Conservation (phyloP, 805 yeast species). For the Brettanomyces bruxellensis region DNA sequence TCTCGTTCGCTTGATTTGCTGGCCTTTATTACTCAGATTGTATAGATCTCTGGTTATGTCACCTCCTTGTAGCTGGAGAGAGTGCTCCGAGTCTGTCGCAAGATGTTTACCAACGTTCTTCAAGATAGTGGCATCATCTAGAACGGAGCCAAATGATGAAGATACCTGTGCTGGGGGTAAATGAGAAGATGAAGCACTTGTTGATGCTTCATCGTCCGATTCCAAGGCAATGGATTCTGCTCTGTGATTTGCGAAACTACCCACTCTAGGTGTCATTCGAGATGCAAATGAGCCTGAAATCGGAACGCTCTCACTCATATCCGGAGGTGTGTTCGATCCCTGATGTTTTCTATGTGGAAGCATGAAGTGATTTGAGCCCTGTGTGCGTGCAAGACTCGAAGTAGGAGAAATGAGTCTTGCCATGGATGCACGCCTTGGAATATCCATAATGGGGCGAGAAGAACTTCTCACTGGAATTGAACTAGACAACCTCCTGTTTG, state of each 20-base stretch:
- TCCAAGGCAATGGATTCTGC: constrained; percentile 17
- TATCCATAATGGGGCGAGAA: constrained; percentile 4
- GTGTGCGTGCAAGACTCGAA: constrained; percentile 6
- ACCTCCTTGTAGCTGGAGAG: constrained; percentile 37
- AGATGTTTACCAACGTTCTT: constrained; percentile 29
- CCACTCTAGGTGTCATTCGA: neutral
- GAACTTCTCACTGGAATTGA: constrained; percentile 4
- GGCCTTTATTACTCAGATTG: constrained; percentile 12
- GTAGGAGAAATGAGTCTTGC: constrained; percentile 26
- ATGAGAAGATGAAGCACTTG: neutral
- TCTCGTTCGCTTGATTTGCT: constrained; percentile 15
- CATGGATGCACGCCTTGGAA: constrained; percentile 25
- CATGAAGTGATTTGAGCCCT: constrained; percentile 4
- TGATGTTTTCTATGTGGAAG: constrained; percentile 7
- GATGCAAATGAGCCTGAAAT: neutral
- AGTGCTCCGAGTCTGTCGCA: constrained; percentile 22
- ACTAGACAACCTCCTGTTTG: neutral
- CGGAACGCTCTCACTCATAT: neutral
- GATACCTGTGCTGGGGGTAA: constrained; percentile 3
- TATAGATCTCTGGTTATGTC: constrained; percentile 44
- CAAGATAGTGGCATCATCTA: constrained; percentile 27
- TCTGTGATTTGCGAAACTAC: neutral
- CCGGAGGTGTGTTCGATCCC: constrained; percentile 17
- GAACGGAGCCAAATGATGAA: constrained; percentile 16
- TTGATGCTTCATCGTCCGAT: constrained; percentile 4